Conservation (phyloP, 495 filamentous ascomycete species). For the Aspergillus olivimuriae region DNA sequence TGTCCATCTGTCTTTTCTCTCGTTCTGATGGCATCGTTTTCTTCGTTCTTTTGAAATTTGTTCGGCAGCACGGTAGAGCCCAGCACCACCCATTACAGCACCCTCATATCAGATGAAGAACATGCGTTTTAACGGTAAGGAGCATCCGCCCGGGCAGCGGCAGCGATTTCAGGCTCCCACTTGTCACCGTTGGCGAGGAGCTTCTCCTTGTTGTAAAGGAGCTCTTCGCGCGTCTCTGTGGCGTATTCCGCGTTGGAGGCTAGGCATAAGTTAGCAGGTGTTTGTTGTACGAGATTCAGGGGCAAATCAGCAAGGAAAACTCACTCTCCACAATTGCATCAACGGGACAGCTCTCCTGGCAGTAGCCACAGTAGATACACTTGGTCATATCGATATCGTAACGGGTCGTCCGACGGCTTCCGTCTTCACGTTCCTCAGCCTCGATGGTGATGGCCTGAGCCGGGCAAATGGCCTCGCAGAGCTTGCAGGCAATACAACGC, state of each 20-base stretch:
- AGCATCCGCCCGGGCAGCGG: conserved; percentile 79
- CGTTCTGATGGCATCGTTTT: conserved; percentile 13
- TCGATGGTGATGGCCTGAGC: conserved; percentile 97
- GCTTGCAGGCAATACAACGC: conserved; percentile 98
- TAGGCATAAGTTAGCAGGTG: conserved; percentile 18
- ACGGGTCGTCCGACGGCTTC: conserved; percentile 85
- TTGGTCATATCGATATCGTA: conserved; percentile 99
- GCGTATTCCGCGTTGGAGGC: conserved; percentile 95
- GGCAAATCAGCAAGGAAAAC: no score
- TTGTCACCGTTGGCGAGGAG: conserved; percentile 86
- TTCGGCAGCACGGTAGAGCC: no score
- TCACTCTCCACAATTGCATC: conserved; percentile 92
- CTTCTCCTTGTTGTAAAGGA: conserved; percentile 99
- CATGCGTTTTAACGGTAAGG: conserved; percentile 68
- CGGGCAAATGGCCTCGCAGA: conserved; percentile 97
- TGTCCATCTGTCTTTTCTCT: conserved; percentile 20
- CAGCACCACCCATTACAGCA: no score
- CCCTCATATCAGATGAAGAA: no score
- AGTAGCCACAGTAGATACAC: conserved; percentile 99
- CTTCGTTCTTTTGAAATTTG: conserved; percentile 2
- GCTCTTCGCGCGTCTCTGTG: conserved; percentile 93
- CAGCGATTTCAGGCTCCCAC: conserved; percentile 97
- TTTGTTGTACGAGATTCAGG: no score
- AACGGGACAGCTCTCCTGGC: conserved; percentile 97
- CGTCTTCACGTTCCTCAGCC: conserved; percentile 94